phyloP scores from a whole-genome alignment of 2,329 filamentous ascomycete genomes.

The Sclerotinia trifoliorum region DNA sequence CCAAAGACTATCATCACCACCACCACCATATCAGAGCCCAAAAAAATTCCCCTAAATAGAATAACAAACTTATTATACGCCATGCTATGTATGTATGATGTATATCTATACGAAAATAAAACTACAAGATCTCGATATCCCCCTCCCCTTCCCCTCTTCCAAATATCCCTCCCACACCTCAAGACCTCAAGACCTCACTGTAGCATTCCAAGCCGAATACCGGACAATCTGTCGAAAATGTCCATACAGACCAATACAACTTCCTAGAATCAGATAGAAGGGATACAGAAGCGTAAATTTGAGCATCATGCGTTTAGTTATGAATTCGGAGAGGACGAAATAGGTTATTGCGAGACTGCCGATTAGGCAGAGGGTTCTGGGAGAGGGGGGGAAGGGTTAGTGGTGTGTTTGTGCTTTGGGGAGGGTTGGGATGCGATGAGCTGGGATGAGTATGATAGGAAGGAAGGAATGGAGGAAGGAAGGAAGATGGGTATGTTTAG shows the following conservation, averaged over 20 bases:
- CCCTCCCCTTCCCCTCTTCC: too few relatives aligned
- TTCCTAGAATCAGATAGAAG: conserved; percentile 40
- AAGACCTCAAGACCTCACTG: conserved; percentile 31
- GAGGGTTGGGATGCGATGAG: too few relatives aligned
- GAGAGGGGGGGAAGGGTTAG: background rate
- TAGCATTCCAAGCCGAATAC: conserved; percentile 51
- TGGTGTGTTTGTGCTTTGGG: too few relatives aligned
- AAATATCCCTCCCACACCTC: too few relatives aligned
- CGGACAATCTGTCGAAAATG: conserved; percentile 35
- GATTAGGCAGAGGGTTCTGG: conserved; percentile 44
- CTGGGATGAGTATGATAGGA: background rate
- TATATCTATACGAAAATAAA: too few relatives aligned
- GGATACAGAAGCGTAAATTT: conserved; percentile 47
- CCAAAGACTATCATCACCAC: too few relatives aligned
- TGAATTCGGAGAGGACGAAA: conserved; percentile 48
- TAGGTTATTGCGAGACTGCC: conserved; percentile 49
- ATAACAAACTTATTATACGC: background rate
- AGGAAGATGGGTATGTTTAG: too few relatives aligned
- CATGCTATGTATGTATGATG: background rate
- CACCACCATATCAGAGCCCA: too few relatives aligned
- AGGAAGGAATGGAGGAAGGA: too few relatives aligned
- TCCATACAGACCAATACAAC: conserved; percentile 21
- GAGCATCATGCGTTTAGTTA: conserved; percentile 43
- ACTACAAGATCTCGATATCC: too few relatives aligned
- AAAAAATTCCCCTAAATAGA: too few relatives aligned